phyloP scores from a whole-genome alignment of 2,329 filamentous ascomycete genomes.

The Pseudogymnoascus sp. region DNA sequence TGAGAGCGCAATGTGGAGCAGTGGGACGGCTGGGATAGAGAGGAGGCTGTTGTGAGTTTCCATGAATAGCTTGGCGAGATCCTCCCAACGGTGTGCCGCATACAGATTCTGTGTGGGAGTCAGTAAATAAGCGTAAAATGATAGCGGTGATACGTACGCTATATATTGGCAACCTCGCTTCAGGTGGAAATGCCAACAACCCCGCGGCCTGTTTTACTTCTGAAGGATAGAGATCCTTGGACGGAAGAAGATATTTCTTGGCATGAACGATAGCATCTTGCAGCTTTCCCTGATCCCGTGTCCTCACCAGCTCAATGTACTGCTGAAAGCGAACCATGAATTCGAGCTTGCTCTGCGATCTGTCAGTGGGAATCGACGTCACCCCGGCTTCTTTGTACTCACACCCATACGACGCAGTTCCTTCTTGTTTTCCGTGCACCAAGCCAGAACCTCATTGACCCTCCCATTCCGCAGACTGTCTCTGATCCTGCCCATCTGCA shows the following conservation, averaged over 20 bases:
- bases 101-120: slow-evolving; percentile 54
- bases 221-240: slow-evolving; percentile 56
- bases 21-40: slow-evolving; percentile 69
- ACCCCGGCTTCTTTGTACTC: slow-evolving; percentile 24
- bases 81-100: slow-evolving; percentile 60
- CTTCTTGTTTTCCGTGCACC: slow-evolving; percentile 92
- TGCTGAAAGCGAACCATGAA: slow-evolving; percentile 91
- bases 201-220: slow-evolving; percentile 68
- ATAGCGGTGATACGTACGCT: neutral
- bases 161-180: slow-evolving; percentile 51
- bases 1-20: slow-evolving; percentile 83
- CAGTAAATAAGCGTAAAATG: neutral
- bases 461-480: slow-evolving; percentile 61
- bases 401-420: slow-evolving; percentile 81
- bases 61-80: slow-evolving; percentile 73
- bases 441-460: slow-evolving; percentile 71
- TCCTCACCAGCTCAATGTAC: slow-evolving; percentile 82
- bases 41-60: slow-evolving; percentile 80
- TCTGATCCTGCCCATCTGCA: slow-evolving; percentile 70
- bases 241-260: slow-evolving; percentile 68
- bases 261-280: slow-evolving; percentile 75
- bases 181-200: slow-evolving; percentile 65
- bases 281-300: slow-evolving; percentile 52
- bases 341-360: slow-evolving; percentile 65
- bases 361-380: neutral